Evolutionary conservation across 1,284 basidiomycete genomes (phyloP), one percentile per base, ranked within the genome.

Genomic region (Apiotrichum siamense): DNA sequence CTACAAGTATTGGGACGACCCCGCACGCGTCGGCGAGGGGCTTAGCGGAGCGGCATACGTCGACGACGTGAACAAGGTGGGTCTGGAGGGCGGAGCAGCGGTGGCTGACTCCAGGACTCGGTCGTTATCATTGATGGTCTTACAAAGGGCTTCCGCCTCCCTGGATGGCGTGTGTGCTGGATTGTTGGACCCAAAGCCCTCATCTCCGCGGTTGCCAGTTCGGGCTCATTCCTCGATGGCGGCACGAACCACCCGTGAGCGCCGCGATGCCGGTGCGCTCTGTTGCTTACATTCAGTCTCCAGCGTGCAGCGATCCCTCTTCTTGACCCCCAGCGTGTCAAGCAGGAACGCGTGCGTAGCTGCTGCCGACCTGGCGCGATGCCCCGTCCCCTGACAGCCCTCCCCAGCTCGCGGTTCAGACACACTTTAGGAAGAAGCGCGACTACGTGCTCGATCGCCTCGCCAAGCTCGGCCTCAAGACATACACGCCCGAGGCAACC

Each of bases 141-240:
- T 45, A 96, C 92, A 13, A 94, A 96, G 80, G 89, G 86, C 45
- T 76, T 74, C 66, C 59, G 73, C 65, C 83, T 91, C 42, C 88
- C 91, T 11, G 91, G 91, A 21, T 94, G 89, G 89, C 82, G 92
- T 63, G 79, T 92, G 31, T 93, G 90, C 76, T 97, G 92, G 92
- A 90, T 96, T 17, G 73, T 96, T n/a, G 93, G 88, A 0, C 91
- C 90, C n/a, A 89, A 86, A 75, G 85, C 87, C 66, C 73, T 94
- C 42, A 79, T 94, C 62, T 84, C 84, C 9, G 90, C 89, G 1
- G 80, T 94, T 40, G 87, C 86, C 18, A 90, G 93, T 64, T 86
- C 86, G 24, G 88, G 87, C 4, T 88, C 86, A 18, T 92, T 89
- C 81, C 76, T 92, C 56, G 88, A 92, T 61, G 88, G 88, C 39